phyloP scores from a whole-genome alignment of 768 basidiomycete species.

The Hemileccinum rubropunctum region DNA sequence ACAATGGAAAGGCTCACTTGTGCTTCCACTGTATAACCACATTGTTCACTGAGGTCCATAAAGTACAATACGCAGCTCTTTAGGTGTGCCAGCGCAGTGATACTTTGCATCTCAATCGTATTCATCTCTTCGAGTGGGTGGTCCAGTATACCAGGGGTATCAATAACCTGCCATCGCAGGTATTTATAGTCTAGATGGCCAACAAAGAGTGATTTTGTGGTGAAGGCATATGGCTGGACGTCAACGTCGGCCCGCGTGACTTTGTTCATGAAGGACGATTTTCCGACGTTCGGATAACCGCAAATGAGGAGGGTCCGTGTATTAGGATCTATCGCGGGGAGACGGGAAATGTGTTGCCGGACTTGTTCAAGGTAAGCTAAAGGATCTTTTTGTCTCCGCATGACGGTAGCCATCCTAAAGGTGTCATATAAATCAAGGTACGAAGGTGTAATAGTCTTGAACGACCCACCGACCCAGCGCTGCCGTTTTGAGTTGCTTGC shows the following conservation, averaged over 20 bases:
- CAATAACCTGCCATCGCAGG: constrained; percentile 99
- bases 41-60: constrained; percentile 98
- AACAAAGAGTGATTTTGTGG: constrained; percentile 97
- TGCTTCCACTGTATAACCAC: constrained; percentile 95
- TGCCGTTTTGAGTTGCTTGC: constrained; percentile 97
- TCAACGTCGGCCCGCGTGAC: constrained; percentile 99
- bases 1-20: constrained; percentile 54
- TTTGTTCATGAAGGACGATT: constrained; percentile 99
- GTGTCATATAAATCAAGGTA: not conserved
- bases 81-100: constrained; percentile 95
- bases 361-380: constrained; percentile 99
- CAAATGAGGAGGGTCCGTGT: constrained; percentile 97
- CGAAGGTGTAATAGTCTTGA: not conserved
- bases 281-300: constrained; percentile 99
- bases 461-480: constrained; percentile 87
- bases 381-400: constrained; percentile 98
- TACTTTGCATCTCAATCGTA: constrained; percentile 99
- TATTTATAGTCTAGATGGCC: constrained; percentile 99
- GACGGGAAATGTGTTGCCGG: constrained; percentile 97
- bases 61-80: constrained; percentile 95
- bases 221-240: constrained; percentile 99
- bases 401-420: constrained; percentile 95
- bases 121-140: constrained; percentile 99
- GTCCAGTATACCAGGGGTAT: constrained; percentile 97
- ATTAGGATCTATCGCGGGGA: constrained; percentile 97